A percentile compares a stretch with the other conserved stretches of the same genome.
Evolutionary conservation across 768 basidiomycete genomes (phyloP).

Genomic region (Hebeloma cylindrosporum): DNA sequence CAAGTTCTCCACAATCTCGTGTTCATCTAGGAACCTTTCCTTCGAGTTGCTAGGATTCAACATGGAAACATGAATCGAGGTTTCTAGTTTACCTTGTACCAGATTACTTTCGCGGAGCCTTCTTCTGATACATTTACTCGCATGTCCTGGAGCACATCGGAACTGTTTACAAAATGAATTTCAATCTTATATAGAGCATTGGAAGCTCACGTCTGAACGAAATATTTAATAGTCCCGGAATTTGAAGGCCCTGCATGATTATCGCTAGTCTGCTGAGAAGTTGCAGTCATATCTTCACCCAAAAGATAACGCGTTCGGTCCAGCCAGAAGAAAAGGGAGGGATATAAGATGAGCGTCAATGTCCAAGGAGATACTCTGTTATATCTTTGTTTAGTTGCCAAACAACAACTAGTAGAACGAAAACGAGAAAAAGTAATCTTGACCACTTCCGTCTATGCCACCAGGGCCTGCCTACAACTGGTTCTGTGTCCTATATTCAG

Average conservation of each 20-base stretch:
- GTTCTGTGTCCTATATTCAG: slow-evolving; percentile 64
- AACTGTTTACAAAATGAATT: slow-evolving; percentile 37
- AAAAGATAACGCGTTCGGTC: too few species aligned
- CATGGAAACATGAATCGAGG: neutral
- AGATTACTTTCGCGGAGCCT: slow-evolving; percentile 55
- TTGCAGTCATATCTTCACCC: slow-evolving; percentile 15
- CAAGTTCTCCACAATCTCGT: slow-evolving; percentile 74
- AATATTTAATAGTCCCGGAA: slow-evolving; percentile 23
- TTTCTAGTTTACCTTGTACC: slow-evolving; percentile 63
- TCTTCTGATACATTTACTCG: slow-evolving; percentile 64
- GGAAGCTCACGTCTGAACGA: slow-evolving; percentile 33
- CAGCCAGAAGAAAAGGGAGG: too few species aligned
- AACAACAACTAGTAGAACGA: slow-evolving; percentile 10
- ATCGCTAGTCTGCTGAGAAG: neutral
- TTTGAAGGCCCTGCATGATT: slow-evolving; percentile 18
- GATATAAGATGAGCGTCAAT: too few species aligned
- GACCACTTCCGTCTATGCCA: slow-evolving; percentile 47
- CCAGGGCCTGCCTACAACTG: slow-evolving; percentile 71
- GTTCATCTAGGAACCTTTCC: slow-evolving; percentile 73
- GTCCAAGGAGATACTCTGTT: too few species aligned
- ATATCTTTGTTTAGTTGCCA: too few species aligned
- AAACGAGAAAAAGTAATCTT: neutral
- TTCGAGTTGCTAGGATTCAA: slow-evolving; percentile 29
- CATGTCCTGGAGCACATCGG: slow-evolving; percentile 72
- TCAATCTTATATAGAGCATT: neutral